Evolutionary conservation across 768 basidiomycete genomes (phyloP).

Genomic region (Tulasnella sp.): DNA sequence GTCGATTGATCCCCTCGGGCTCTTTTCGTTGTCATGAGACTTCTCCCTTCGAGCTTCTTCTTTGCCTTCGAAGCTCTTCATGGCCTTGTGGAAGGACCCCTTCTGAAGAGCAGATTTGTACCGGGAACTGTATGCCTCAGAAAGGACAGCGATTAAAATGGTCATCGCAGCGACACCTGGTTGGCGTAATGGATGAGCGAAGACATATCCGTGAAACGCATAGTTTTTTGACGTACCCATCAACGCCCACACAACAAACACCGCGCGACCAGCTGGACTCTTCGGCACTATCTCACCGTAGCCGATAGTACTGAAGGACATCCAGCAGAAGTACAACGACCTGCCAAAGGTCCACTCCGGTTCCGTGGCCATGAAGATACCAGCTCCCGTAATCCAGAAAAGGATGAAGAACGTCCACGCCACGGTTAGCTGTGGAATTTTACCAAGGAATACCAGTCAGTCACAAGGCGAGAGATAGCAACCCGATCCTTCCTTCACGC

Average conservation of each 20-base stretch:
- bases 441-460: not conserved
- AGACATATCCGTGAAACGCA: no score
- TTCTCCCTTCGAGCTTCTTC: not conserved
- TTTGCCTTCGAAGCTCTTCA: slow-evolving; percentile 45
- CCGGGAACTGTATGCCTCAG: slow-evolving; percentile 61
- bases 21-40: not conserved
- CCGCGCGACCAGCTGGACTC: slow-evolving; percentile 64
- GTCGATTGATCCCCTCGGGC: not conserved
- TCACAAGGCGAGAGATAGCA: no score
- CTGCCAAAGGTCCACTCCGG: slow-evolving; percentile 55
- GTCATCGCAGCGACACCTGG: slow-evolving; percentile 19
- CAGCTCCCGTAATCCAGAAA: slow-evolving; percentile 75
- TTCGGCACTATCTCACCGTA: slow-evolving; percentile 56
- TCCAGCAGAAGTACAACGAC: slow-evolving; percentile 69
- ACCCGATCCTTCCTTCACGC: no score
- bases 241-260: slow-evolving; percentile 76
- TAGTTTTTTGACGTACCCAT: slow-evolving; percentile 48
- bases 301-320: slow-evolving; percentile 60
- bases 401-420: slow-evolving; percentile 59
- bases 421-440: slow-evolving; percentile 39
- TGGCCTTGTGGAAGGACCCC: slow-evolving; percentile 44
- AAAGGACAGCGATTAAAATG: slow-evolving; percentile 46
- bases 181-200: not conserved
- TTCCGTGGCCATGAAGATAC: slow-evolving; percentile 66
- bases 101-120: slow-evolving; percentile 54